Evolutionary conservation across 1,139 yeast genomes (phyloP).

Genomic region (Candida gigantensis): DNA sequence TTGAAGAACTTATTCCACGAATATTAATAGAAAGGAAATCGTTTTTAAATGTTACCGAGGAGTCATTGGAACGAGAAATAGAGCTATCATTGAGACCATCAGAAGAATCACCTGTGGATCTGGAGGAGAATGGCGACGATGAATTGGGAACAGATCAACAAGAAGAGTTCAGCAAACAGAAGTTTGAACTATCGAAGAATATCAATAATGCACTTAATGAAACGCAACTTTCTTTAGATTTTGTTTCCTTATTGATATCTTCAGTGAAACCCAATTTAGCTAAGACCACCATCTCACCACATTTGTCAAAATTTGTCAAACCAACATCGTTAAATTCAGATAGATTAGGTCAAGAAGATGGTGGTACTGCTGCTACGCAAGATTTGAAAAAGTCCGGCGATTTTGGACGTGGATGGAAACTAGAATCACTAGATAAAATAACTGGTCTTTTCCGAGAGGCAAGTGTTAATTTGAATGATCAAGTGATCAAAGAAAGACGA

Average conservation of each 20-base stretch:
- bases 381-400: conserved; percentile 31
- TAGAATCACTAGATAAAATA: conserved; percentile 64
- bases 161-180: conserved; percentile 56
- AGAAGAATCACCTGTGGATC: conserved; percentile 6
- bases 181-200: conserved; percentile 55
- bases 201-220: conserved; percentile 80
- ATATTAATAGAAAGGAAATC: conserved; percentile 41
- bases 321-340: conserved; percentile 80
- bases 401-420: conserved; percentile 85
- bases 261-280: conserved; percentile 83
- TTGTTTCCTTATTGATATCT: conserved; percentile 81
- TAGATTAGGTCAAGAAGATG: conserved; percentile 33
- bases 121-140: conserved; percentile 7
- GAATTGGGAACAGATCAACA: conserved; percentile 23
- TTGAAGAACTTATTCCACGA: conserved; percentile 44
- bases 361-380: conserved; percentile 17
- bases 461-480: conserved; percentile 51
- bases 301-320: conserved; percentile 73
- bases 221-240: conserved; percentile 83
- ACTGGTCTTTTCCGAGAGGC: conserved; percentile 54
- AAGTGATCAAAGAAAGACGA: conserved; percentile 60
- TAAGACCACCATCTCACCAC: conserved; percentile 86
- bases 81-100: conserved; percentile 9
- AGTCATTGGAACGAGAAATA: conserved; percentile 36
- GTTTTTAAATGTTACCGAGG: conserved; percentile 57